Evolutionary conservation across 352 stramenopile genomes (phyloP).

Genomic region (Phytopythium aichiense): DNA sequence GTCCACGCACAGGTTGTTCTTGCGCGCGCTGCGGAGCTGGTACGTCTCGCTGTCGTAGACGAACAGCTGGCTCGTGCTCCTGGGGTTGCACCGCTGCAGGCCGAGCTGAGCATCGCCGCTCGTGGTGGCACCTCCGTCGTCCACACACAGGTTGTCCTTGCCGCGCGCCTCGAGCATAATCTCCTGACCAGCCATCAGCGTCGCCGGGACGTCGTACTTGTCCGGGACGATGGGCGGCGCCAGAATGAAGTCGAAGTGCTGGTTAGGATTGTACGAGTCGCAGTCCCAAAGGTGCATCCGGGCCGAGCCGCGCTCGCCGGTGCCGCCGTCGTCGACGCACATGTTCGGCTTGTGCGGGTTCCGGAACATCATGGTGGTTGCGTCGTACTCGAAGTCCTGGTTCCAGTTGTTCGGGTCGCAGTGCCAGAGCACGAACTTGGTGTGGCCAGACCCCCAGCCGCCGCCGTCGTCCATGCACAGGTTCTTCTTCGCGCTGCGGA

Average conservation of each 20-base stretch:
- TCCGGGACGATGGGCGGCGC: neutral
- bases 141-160: constrained; percentile 28
- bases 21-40: constrained; percentile 17
- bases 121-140: constrained; percentile 23
- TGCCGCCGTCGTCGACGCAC: constrained; percentile 26
- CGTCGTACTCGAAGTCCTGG: constrained; percentile 28
- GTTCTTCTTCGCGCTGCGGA: constrained; percentile 6
- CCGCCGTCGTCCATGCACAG: constrained; percentile 30
- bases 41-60: constrained; percentile 15
- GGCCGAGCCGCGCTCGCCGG: neutral
- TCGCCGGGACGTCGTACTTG: constrained; percentile 1
- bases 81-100: constrained; percentile 16
- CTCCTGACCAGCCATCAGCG: constrained; percentile 15
- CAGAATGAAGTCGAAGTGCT: constrained; percentile 15
- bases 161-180: constrained; percentile 17
- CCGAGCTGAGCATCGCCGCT: constrained; percentile 15
- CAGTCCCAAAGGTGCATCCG: constrained; percentile 14
- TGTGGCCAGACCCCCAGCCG: constrained; percentile 14
- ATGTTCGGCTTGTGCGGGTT: constrained; percentile 18
- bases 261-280: constrained; percentile 15
- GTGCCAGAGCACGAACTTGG: constrained; percentile 17
- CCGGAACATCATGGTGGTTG: constrained; percentile 12
- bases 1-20: constrained; percentile 19
- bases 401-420: constrained; percentile 21
- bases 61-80: constrained; percentile 22